phyloP scores from a whole-genome alignment of 768 basidiomycete genomes.

The Suillus subaureus region DNA sequence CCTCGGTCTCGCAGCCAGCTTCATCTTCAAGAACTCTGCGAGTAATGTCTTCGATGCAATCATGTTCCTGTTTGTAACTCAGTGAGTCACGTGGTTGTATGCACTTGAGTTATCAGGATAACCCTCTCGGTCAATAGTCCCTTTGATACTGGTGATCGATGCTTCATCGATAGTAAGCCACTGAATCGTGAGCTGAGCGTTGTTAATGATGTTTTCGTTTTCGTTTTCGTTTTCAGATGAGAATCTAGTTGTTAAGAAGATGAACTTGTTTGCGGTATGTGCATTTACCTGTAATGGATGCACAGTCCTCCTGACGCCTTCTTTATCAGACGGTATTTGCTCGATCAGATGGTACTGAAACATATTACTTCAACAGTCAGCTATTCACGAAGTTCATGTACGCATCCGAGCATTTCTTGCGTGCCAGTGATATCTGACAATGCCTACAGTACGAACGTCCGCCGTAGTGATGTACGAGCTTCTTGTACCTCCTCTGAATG shows the following conservation, averaged over 20 bases:
- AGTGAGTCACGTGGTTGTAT: conserved; percentile 49
- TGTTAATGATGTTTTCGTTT: conserved; percentile 7
- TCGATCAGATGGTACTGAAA: conserved; percentile 74
- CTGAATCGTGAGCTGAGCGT: not conserved
- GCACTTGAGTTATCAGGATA: conserved; percentile 9
- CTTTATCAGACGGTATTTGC: conserved; percentile 61
- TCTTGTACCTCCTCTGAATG: not conserved
- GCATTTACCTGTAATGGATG: not conserved
- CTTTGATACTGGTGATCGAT: conserved; percentile 83
- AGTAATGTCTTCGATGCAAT: conserved; percentile 77
- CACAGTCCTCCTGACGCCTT: conserved; percentile 3
- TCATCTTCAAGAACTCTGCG: conserved; percentile 78
- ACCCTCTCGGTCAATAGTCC: conserved; percentile 46
- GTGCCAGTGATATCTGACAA: conserved; percentile 6
- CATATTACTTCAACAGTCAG: conserved; percentile 82
- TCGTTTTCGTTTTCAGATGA: conserved; percentile 47
- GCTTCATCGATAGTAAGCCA: conserved; percentile 63
- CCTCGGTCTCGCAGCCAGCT: conserved; percentile 71
- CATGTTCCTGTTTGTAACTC: conserved; percentile 82
- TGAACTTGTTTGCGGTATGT: conserved; percentile 73
- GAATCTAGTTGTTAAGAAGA: conserved; percentile 75
- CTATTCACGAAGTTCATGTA: conserved; percentile 77
- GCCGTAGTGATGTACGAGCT: conserved; percentile 62
- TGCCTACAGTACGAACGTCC: conserved; percentile 60
- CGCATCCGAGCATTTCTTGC: conserved; percentile 22